A percentile compares a stretch with the other conserved stretches of the same genome.
These are phyloP conservation scores for Brassica balearica DNA, from an alignment of 441 rosid species.

Conservation along the genomic window DNA sequence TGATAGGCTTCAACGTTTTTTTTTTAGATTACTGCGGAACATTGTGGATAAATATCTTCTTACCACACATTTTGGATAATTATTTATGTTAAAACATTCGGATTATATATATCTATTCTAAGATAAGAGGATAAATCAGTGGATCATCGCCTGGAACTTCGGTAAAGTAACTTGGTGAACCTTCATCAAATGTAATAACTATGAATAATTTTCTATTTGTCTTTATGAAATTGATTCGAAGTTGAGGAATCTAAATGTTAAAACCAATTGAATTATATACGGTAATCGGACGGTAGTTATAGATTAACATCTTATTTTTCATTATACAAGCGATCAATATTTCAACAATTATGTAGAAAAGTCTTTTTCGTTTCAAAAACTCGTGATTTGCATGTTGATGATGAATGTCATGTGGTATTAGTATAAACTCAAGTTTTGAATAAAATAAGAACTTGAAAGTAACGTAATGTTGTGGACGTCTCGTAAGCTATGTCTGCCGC, in stretches of 20 bases:
- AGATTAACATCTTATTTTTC: not conserved
- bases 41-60: conserved; percentile 23
- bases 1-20: not conserved
- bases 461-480: conserved; percentile 32
- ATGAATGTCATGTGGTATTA: not conserved
- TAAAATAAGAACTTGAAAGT: not conserved
- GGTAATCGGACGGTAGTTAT: not conserved
- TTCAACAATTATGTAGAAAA: not conserved
- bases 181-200: not conserved
- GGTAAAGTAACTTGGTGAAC: conserved; percentile 10
- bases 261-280: not conserved
- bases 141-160: conserved; percentile 22
- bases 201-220: not conserved
- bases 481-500: conserved; percentile 22
- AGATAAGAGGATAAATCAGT: conserved; percentile 15
- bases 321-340: not conserved
- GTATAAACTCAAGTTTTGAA: not conserved
- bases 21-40: conserved; percentile 22
- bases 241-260: not conserved
- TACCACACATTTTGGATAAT: conserved; percentile 32
- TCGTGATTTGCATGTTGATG: conserved; percentile 10
- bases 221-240: not conserved
- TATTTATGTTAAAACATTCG: conserved; percentile 9
- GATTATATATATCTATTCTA: conserved; percentile 7
- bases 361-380: not conserved